A percentile compares a stretch with the other conserved stretches of the same genome.
Conservation (phyloP, 345 rosid genomes). For the Syzygium aromaticum region DNA sequence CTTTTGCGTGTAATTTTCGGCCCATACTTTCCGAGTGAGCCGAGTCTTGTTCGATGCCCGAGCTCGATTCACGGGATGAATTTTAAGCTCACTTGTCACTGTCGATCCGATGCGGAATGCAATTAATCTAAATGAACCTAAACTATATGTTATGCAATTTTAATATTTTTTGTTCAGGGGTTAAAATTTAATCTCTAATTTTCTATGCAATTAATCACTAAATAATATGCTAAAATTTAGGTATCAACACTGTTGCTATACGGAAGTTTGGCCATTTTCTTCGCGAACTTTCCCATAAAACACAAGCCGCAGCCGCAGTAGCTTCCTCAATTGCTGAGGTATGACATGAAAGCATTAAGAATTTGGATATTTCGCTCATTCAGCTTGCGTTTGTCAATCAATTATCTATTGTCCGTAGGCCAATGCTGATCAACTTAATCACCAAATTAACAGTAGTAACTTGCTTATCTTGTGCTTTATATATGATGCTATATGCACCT, state of each 20-base stretch:
- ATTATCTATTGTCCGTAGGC: not conserved
- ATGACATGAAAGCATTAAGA: not conserved
- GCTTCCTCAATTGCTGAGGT: slow-evolving; percentile 99
- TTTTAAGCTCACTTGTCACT: no score
- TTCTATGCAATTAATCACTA: no score
- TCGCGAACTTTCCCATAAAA: slow-evolving; percentile 75
- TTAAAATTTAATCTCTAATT: no score
- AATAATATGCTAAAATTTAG: no score
- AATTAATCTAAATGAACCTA: no score
- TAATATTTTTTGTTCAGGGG: no score
- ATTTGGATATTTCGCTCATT: not conserved
- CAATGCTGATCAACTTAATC: not conserved
- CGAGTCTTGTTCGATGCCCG: no score
- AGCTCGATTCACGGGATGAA: no score
- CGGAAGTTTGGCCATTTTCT: slow-evolving; percentile 63
- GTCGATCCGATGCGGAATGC: no score
- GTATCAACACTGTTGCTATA: slow-evolving; percentile 61
- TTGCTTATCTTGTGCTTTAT: not conserved
- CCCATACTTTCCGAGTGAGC: no score
- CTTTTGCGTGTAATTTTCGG: no score
- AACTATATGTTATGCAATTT: no score
- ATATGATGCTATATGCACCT: not conserved
- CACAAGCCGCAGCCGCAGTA: slow-evolving; percentile 93
- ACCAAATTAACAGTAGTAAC: not conserved
- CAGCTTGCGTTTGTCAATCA: not conserved